A percentile compares a stretch with the other conserved stretches of the same genome.
Evolutionary conservation across 2,329 filamentous ascomycete genomes (phyloP).

Genomic region (Talaromyces sp.): DNA sequence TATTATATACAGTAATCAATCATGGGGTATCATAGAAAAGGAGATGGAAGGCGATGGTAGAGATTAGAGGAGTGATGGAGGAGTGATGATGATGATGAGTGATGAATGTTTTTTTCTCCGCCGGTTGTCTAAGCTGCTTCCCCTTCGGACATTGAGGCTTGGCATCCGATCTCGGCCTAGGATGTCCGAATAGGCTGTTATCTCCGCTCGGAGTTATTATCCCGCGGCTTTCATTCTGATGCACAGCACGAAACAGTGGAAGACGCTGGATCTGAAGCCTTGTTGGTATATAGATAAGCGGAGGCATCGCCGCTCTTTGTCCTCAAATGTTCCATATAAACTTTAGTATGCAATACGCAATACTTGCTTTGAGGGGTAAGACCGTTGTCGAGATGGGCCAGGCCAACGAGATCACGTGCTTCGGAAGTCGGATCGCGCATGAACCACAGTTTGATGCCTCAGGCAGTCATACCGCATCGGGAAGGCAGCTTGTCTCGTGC

Average conservation of each 20-base stretch:
- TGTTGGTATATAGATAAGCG: no score
- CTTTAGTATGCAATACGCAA: no score
- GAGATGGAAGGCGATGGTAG: constrained; percentile 16
- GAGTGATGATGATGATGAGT: constrained; percentile 23
- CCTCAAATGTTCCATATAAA: no score
- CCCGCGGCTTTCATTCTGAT: not conserved
- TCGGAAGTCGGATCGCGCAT: not conserved
- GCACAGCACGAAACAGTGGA: not conserved
- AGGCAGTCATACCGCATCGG: not conserved
- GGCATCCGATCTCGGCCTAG: not conserved
- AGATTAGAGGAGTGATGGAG: not conserved
- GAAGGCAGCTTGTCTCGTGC: constrained; percentile 1
- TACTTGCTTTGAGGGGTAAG: no score
- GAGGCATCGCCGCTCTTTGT: no score
- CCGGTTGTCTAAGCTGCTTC: not conserved
- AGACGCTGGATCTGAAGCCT: not conserved
- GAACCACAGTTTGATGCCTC: not conserved
- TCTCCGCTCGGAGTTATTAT: not conserved
- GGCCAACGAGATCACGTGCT: not conserved
- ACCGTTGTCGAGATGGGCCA: not conserved
- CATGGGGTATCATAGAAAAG: constrained; percentile 24
- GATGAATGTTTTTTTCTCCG: constrained; percentile 5
- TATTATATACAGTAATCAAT: constrained; percentile 21
- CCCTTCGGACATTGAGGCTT: constrained; percentile 11
- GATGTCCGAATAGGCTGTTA: not conserved